Conservation (phyloP, 805 yeast species). For the Monosporozyma aquatica region DNA sequence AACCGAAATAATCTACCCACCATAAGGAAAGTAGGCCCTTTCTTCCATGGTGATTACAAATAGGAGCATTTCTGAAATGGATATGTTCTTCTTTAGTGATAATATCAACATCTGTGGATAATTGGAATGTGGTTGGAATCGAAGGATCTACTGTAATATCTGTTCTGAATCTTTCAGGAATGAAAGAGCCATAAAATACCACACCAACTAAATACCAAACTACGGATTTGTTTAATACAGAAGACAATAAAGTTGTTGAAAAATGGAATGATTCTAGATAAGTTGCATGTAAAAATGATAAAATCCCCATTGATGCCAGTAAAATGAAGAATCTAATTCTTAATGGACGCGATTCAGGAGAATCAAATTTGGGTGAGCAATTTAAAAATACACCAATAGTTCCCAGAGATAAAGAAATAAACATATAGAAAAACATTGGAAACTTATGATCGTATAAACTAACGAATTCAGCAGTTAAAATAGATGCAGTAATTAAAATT, state of each 20-base stretch:
- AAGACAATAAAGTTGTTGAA: conserved; percentile 50
- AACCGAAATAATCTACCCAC: conserved; percentile 74
- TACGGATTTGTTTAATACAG: conserved; percentile 57
- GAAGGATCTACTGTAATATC: conserved; percentile 50
- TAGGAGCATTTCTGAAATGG: conserved; percentile 38
- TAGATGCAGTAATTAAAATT: conserved; percentile 78
- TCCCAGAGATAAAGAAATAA: conserved; percentile 60
- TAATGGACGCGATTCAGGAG: conserved; percentile 71
- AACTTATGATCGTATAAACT: conserved; percentile 40
- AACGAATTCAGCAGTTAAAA: conserved; percentile 77
- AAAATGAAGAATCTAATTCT: conserved; percentile 75
- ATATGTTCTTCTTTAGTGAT: conserved; percentile 25
- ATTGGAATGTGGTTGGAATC: conserved; percentile 31
- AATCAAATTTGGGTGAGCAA: conserved; percentile 89
- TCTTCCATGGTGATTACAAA: conserved; percentile 14
- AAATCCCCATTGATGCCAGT: conserved; percentile 64
- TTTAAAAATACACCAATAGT: conserved; percentile 64
- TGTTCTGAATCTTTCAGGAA: conserved; percentile 82
- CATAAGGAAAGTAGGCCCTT: conserved; percentile 45
- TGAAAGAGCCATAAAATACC: conserved; percentile 72
- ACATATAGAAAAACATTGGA: conserved; percentile 37
- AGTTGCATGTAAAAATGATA: conserved; percentile 48
- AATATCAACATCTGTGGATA: conserved; percentile 24
- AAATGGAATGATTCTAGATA: conserved; percentile 45
- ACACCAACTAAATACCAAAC: conserved; percentile 76